These are phyloP conservation scores for Pterula multifida DNA, from an alignment of 1,284 basidiomycete genomes.

Conservation along the genomic window DNA sequence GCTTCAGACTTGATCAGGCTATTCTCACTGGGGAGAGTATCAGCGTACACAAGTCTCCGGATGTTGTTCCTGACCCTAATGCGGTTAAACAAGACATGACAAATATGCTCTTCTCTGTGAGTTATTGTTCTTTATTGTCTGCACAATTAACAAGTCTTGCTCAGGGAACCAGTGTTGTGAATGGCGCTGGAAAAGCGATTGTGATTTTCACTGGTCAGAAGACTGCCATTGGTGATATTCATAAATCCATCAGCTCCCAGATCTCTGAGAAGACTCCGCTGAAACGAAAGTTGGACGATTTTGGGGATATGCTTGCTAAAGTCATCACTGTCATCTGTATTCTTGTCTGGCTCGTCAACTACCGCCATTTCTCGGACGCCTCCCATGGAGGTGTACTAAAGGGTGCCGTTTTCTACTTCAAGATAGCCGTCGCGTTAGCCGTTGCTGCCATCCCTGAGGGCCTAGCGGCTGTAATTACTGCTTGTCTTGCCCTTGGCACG, in stretches of 20 bases:
- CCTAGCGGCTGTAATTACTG: conserved; percentile 90
- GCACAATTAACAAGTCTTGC: conserved; percentile 1
- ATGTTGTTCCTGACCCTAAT: conserved; percentile 50
- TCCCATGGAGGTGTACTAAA: conserved; percentile 81
- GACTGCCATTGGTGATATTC: conserved; percentile 92
- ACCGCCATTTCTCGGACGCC: conserved; percentile 88
- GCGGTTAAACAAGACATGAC: conserved; percentile 96
- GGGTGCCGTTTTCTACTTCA: conserved; percentile 95
- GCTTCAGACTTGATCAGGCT: conserved; percentile 89
- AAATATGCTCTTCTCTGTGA: conserved; percentile 86
- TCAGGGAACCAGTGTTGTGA: conserved; percentile 89
- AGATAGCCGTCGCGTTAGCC: conserved; percentile 92
- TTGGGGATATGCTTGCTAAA: conserved; percentile 91
- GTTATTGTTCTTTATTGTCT: conserved; percentile 12
- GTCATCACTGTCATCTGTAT: conserved; percentile 93
- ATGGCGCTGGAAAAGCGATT: conserved; percentile 74
- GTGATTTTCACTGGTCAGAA: conserved; percentile 77
- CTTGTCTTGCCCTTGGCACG: conserved; percentile 90
- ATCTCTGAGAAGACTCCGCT: conserved; percentile 90
- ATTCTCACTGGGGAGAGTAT: conserved; percentile 88
- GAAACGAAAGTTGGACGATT: conserved; percentile 93
- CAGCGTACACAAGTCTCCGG: conserved; percentile 73
- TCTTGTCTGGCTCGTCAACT: conserved; percentile 92
- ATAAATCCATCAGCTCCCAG: conserved; percentile 84
- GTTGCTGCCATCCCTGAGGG: conserved; percentile 96